Base-by-base conservation (phyloP, 805 yeast genomes). In the Brettanomyces naardenensis region DNA sequence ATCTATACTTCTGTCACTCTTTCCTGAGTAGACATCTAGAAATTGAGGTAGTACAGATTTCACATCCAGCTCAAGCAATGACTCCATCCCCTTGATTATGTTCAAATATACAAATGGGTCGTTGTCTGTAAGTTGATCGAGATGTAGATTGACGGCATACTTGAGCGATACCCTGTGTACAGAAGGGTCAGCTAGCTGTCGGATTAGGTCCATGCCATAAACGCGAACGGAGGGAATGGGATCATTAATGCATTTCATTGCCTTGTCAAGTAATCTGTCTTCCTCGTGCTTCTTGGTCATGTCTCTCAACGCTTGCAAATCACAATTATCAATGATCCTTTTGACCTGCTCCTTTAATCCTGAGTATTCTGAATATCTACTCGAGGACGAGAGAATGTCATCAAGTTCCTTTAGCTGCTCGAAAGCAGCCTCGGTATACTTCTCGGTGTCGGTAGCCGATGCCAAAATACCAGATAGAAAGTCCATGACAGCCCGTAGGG, bases 101-200 rank as follows among this genome's bases (percentile, higher is more conserved):
- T 86, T 90, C 38, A 92, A 56, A 53, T 86, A 92, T 13, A 92
- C 75, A 55, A 78, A 90, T 0, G 98, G 95, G 42, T 90, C 98
- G 0, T 75, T 68, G 47, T 87, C 94, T 33, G 71, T 69, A 31
- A 92, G 58, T 46, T 81, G 85, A 2, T 67, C 60, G 14, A 83
- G 50, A 52, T 83, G 85, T 11, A 86, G 57, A 14, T 73, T 66
- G 21, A 85, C 57, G 0, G 73, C 90, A 37, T 73, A 70, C 3
- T 70, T 73, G 7, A 35, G 19, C 1, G 47, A 36, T 6, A 46
- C 31, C 10, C 9, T 19, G 26, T 65, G 22, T 56, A 59, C 30
- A 62, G 66, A 5, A 75, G 65, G 31, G 1, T 38, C 35, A 2
- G 44, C 39, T 31, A 87, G 62, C 39, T 70, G 67, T 21, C 86